Conservation (phyloP, 2,329 filamentous ascomycete species). For the Fusarium succisae region DNA sequence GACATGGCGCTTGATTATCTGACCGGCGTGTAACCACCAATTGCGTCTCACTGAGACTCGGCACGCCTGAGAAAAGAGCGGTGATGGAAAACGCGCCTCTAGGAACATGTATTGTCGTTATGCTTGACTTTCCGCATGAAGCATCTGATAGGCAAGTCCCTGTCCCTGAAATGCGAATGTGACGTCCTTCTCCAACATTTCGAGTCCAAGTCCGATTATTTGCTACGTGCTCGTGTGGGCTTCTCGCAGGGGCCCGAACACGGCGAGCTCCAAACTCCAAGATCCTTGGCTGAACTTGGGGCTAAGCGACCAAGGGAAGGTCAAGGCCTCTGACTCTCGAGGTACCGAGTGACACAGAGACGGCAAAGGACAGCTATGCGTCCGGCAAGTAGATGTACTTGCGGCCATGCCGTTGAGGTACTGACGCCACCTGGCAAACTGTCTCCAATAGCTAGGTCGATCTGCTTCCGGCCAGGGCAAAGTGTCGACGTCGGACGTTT, state of each 20-base stretch:
- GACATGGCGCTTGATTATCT: slow-evolving; percentile 1
- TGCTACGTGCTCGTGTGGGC: slow-evolving; percentile 40
- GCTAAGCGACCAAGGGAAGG: slow-evolving; percentile 35
- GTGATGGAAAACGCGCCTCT: slow-evolving; percentile 14
- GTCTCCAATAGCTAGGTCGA: slow-evolving; percentile 29
- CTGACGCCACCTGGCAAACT: slow-evolving; percentile 30
- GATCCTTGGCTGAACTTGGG: slow-evolving; percentile 34
- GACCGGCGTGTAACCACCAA: slow-evolving; percentile 9
- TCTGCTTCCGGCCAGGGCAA: slow-evolving; percentile 41
- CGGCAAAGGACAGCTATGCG: slow-evolving; percentile 16
- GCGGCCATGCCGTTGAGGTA: slow-evolving; percentile 35
- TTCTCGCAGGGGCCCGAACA: slow-evolving; percentile 33
- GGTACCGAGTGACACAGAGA: slow-evolving; percentile 33
- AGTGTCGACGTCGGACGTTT: slow-evolving; percentile 34
- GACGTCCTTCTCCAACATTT: slow-evolving; percentile 36
- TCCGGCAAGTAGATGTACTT: slow-evolving; percentile 26
- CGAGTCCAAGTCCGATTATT: slow-evolving; percentile 26
- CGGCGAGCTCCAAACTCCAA: slow-evolving; percentile 28
- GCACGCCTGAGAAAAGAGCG: slow-evolving; percentile 26
- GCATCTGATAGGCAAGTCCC: slow-evolving; percentile 25
- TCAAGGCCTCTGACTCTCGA: slow-evolving; percentile 9
- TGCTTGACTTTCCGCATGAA: slow-evolving; percentile 27
- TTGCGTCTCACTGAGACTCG: not conserved
- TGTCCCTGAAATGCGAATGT: slow-evolving; percentile 22
- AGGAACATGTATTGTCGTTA: not conserved